Base-by-base conservation (phyloP, 2,329 filamentous ascomycete species). In the Rhynchosporium graminicola region DNA sequence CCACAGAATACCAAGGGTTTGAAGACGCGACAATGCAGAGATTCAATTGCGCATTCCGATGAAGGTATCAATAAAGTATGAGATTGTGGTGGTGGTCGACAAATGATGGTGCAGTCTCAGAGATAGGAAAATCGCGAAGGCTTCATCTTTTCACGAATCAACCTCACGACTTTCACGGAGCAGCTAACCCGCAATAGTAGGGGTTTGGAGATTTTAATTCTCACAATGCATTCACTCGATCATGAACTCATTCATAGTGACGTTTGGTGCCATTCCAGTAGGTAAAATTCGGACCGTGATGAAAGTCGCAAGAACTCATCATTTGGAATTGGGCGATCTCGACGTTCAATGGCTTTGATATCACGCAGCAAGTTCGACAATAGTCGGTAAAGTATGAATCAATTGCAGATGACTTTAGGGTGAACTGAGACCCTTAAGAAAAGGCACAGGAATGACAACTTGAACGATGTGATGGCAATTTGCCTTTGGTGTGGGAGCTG, bases 111-210 rank as follows among this genome's bases (percentile, higher is more conserved):
- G 61, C 38, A 57, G 60, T 60, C 12, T 58, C 43, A 63, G n/a
- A 26, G 31, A 38, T 58, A 46, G 47, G 45, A 63, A 66, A 61
- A 48, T 69, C 63, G 65, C 58, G 68, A 70, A 69, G 63, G 66
- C 68, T 65, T 70, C 68, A 70, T 59, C 20, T 59, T 57, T 47
- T 57, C 52, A 61, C 28, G 61, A 58, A 47, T 56, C 20, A 48
- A 48, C 59, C 55, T 47, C 47, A 4, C 26, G 36, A 60, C 58
- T 52, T 61, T 63, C 29, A 60, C 56, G 56, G 50, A 43, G 20
- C 48, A 4, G 15, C 13, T 26, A 29, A 28, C 45, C 29, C 55
- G 59, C 65, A 42, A 63, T 56, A 36, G 29, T 42, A 5, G 20
- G 20, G 26, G 6, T 13, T 15, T 12, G 28, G n/a, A 6, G 40